These are phyloP conservation scores for Chlorencoelia australis DNA, from an alignment of 2,329 filamentous ascomycete species.

Conservation along the genomic window DNA sequence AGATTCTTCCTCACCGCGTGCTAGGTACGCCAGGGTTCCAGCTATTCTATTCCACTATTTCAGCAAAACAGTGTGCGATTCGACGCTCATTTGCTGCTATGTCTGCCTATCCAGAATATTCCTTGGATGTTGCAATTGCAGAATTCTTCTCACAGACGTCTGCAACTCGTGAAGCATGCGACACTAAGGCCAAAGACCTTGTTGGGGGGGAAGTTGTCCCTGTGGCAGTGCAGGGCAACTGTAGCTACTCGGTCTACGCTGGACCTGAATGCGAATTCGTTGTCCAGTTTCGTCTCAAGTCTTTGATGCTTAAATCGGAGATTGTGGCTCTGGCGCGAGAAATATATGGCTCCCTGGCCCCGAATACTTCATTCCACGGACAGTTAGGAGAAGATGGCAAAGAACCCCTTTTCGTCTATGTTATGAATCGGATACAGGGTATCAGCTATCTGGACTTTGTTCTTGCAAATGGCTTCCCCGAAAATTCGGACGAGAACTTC, in stretches of 20 bases:
- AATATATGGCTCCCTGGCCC: constrained; percentile 27
- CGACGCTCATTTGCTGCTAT: constrained; percentile 9
- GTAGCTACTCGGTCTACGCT: constrained; percentile 33
- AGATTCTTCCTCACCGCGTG: constrained; percentile 7
- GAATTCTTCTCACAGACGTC: constrained; percentile 24
- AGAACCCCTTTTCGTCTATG: constrained; percentile 30
- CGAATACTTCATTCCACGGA: constrained; percentile 24
- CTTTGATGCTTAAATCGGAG: constrained; percentile 27
- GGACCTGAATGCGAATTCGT: constrained; percentile 27
- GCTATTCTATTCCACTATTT: constrained; percentile 9
- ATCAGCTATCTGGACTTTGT: constrained; percentile 31
- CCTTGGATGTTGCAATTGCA: constrained; percentile 19
- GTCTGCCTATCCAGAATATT: constrained; percentile 16
- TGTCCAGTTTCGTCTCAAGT: constrained; percentile 31
- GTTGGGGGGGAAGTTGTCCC: constrained; percentile 25
- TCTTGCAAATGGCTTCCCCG: constrained; percentile 26
- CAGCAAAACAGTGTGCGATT: constrained; percentile 10
- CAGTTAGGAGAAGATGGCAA: constrained; percentile 23
- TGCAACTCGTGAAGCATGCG: constrained; percentile 13
- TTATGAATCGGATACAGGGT: constrained; percentile 29
- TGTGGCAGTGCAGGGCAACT: constrained; percentile 30
- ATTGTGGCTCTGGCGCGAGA: constrained; percentile 21
- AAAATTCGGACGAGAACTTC: constrained; percentile 28
- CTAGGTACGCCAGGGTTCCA: constrained; percentile 7
- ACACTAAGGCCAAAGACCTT: constrained; percentile 22